Evolutionary conservation across 441 rosid genomes (phyloP), one percentile per base, ranked within the genome.

Genomic region (Syzygium malaccense): DNA sequence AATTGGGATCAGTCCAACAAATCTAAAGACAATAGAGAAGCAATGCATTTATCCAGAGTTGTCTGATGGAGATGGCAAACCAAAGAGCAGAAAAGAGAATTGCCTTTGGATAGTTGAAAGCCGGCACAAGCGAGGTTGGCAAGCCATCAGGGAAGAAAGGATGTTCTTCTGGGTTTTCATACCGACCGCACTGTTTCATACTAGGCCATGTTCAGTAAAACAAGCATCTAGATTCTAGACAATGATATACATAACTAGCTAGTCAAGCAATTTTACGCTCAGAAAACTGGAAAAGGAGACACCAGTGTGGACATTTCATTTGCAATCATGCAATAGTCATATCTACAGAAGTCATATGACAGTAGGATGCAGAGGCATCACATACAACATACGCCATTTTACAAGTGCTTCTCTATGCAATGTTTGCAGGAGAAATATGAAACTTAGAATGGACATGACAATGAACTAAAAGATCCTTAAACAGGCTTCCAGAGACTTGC

Each of bases 101-200:
- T 91, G 95, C 99, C 95, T 48, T 88, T 53, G 96, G 90, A 92
- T 93, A 94, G 33, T 91, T 89, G 88, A 86, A 85, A 13, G 90
- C 45, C 23, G 95, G 94, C 55, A 93, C 89, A 20, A 91, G 23
- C 3, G 95, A 86, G 6, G 80, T 88, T 49, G 98, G 99, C 86
- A 95, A 90, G 58, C 57, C 85, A 6, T 94, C 95, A 12, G 96
- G 96, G 89, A 96, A 97, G 93, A 96, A 97, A 45, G 99, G 96
- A 90, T 90, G 93, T 91, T 97, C 99, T 92, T 96, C 97, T 12
- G 98, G 98, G 78, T 93, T 95, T 53, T 87, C 95, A 86, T 95
- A 97, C 89, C 98, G 94, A 85, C 98, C 99, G 15, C 92, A 94
- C 99, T 97, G 91, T 56, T 86, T 57, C 87, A 87, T 55, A 71